Evolutionary conservation across 148 eudicot species (phyloP).

Genomic region (Fagopyrum esculentum): DNA sequence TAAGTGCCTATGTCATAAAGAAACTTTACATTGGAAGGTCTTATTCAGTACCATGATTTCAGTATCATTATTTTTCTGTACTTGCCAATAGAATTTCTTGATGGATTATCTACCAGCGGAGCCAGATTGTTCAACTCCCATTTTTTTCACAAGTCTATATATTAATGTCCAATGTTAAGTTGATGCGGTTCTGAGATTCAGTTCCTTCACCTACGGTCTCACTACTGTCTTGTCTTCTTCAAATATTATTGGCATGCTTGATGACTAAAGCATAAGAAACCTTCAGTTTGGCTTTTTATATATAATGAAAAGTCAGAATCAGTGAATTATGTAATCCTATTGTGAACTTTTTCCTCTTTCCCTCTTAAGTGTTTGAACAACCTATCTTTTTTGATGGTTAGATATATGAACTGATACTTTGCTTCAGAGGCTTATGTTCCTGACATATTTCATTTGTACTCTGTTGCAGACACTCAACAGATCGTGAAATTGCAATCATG

Average conservation of each 20-base stretch:
- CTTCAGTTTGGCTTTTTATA: not conserved
- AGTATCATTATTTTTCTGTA: not conserved
- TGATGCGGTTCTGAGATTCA: too few species aligned
- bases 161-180: not conserved
- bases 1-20: conserved; percentile 56
- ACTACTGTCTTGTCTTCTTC: not conserved
- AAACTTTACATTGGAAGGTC: conserved; percentile 60
- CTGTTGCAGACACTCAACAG: conserved; percentile 55
- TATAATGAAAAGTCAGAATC: not conserved
- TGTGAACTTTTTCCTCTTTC: not conserved
- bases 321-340: not conserved
- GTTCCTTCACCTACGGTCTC: too few species aligned
- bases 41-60: not conserved
- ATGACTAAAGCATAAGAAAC: not conserved
- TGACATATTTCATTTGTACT: not conserved
- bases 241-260: not conserved
- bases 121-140: not conserved
- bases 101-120: not conserved
- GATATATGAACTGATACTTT: not conserved
- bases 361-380: not conserved
- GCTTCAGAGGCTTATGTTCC: not conserved
- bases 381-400: too few species aligned
- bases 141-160: not conserved
- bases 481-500: conserved; percentile 71
- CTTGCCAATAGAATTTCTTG: not conserved